phyloP scores from a whole-genome alignment of 371 early-diverging fungal species.

The Apophysomyces elegans region DNA sequence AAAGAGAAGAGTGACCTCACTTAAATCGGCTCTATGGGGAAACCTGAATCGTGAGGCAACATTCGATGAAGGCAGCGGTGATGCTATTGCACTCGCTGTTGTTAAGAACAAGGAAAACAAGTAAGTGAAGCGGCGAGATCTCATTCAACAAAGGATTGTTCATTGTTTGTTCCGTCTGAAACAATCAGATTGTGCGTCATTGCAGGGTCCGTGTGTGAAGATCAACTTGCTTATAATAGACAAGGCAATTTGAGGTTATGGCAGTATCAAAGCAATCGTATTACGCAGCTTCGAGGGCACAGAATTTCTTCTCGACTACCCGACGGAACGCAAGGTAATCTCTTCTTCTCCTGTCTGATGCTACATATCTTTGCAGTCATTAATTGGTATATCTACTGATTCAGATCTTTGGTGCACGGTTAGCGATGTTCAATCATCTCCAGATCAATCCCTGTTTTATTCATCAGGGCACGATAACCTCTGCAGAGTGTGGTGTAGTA shows the following conservation, averaged over 20 bases:
- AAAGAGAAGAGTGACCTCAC: constrained; percentile 2
- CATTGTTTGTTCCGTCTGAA: background rate
- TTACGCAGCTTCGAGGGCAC: constrained; percentile 29
- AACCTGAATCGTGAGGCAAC: constrained; percentile 24
- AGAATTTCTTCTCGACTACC: background rate
- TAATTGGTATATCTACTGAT: background rate
- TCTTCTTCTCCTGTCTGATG: background rate
- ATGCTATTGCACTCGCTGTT: constrained; percentile 24
- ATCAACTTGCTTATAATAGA: constrained; percentile 41
- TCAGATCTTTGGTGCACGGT: constrained; percentile 47
- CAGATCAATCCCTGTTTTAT: constrained; percentile 32
- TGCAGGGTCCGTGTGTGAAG: constrained; percentile 41
- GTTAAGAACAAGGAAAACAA: constrained; percentile 27
- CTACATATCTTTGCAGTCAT: background rate
- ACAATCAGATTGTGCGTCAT: constrained; percentile 24
- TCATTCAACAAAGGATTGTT: too few species aligned
- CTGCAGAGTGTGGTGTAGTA: constrained; percentile 37
- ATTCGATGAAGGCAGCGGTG: constrained; percentile 47
- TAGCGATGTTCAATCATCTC: constrained; percentile 40
- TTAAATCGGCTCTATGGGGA: constrained; percentile 16
- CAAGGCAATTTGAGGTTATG: constrained; percentile 47
- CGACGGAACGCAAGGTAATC: constrained; percentile 18
- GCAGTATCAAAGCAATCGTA: constrained; percentile 19
- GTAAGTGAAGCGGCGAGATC: constrained; percentile 1
- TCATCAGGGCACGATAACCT: constrained; percentile 39